Evolutionary conservation across 495 filamentous ascomycete genomes (phyloP).

Genomic region (Penicillium canariense): DNA sequence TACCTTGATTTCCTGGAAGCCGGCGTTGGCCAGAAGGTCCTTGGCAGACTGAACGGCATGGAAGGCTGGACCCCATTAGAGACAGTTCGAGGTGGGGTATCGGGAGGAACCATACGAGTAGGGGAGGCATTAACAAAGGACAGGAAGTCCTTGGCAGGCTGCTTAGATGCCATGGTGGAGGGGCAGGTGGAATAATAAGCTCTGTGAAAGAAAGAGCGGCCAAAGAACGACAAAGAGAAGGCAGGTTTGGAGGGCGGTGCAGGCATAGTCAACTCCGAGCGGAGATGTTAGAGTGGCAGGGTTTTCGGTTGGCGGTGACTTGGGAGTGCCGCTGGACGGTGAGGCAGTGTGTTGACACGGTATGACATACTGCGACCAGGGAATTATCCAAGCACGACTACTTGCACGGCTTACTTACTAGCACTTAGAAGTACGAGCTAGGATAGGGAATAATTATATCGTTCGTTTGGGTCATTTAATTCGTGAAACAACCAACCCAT

Average conservation of each 20-base stretch:
- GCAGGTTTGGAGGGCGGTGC: background rate
- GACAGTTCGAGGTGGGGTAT: slow-evolving; percentile 5
- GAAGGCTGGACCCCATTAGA: slow-evolving; percentile 63
- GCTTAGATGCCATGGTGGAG: slow-evolving; percentile 55
- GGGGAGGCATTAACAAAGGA: slow-evolving; percentile 94
- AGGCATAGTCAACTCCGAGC: slow-evolving; percentile 14
- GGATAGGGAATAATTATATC: too few relatives aligned
- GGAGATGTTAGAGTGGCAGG: slow-evolving; percentile 8
- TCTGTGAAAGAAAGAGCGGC: slow-evolving; percentile 11
- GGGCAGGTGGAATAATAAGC: slow-evolving; percentile 22
- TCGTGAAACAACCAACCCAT: too few relatives aligned
- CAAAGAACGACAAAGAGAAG: slow-evolving; percentile 11
- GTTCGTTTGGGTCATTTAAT: too few relatives aligned
- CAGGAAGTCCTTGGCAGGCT: slow-evolving; percentile 76
- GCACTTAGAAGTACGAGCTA: too few relatives aligned
- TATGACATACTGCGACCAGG: too few relatives aligned
- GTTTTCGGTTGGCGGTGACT: slow-evolving; percentile 23
- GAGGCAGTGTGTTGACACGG: too few relatives aligned
- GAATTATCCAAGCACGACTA: too few relatives aligned
- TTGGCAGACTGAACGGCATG: slow-evolving; percentile 85
- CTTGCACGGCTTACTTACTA: too few relatives aligned
- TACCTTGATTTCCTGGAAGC: slow-evolving; percentile 81
- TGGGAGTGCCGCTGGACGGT: too few relatives aligned
- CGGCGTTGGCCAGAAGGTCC: slow-evolving; percentile 69
- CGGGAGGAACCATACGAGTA: slow-evolving; percentile 65